phyloP scores from a whole-genome alignment of 2,329 filamentous ascomycete species.

The Ceratocystis harringtonii region DNA sequence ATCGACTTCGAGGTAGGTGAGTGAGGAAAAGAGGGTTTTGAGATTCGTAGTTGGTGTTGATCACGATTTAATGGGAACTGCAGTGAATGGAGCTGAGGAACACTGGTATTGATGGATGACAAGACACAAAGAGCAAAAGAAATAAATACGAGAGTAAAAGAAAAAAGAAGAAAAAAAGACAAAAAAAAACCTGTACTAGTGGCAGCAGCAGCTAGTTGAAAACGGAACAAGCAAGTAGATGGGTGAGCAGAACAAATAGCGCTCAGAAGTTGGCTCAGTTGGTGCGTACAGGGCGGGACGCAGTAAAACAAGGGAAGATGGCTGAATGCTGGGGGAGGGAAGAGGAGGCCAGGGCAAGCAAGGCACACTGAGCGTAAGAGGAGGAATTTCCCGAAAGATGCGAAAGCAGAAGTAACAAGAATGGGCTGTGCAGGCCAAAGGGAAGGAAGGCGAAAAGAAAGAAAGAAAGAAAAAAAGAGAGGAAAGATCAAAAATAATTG shows the following conservation, averaged over 20 bases:
- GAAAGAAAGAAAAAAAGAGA: not conserved
- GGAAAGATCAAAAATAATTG: not conserved
- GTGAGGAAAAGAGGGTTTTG: too few species aligned
- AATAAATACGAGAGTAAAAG: not conserved
- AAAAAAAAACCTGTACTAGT: not conserved
- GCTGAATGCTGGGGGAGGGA: not conserved
- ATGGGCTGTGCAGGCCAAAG: constrained; percentile 1
- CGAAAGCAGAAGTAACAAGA: not conserved
- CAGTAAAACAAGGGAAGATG: constrained; percentile 1
- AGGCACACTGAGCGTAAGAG: not conserved
- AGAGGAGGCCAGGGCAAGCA: too few species aligned
- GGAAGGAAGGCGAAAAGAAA: not conserved
- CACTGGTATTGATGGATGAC: not conserved
- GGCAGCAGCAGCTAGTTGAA: constrained; percentile 3
- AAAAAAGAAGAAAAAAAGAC: not conserved
- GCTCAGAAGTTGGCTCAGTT: not conserved
- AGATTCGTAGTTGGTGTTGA: not conserved
- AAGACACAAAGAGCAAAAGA: not conserved
- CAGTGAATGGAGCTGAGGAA: too few species aligned
- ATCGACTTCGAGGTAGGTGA: not conserved
- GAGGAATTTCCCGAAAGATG: constrained; percentile 5
- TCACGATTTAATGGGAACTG: not conserved
- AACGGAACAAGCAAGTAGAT: not conserved
- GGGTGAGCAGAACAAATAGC: not conserved
- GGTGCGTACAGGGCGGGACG: not conserved